Evolutionary conservation across 495 filamentous ascomycete species (phyloP).

Genomic region (Aspergillus diversus): DNA sequence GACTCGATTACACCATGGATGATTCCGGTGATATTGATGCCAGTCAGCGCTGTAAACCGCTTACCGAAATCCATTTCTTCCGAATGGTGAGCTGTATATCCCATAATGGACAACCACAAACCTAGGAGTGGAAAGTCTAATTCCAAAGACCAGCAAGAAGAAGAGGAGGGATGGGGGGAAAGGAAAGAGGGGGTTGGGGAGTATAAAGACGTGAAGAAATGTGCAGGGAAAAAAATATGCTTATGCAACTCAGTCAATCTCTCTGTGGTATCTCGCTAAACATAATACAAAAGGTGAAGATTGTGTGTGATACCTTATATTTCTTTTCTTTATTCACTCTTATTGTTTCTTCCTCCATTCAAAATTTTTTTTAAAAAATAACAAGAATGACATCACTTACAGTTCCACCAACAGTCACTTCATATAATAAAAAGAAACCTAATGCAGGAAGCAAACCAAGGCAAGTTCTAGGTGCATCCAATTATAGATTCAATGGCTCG

Average conservation of each 20-base stretch:
- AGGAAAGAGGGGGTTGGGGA: background rate
- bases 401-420: no score
- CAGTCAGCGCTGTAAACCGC: slow-evolving; percentile 15
- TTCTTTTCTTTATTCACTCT: background rate
- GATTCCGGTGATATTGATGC: slow-evolving; percentile 14
- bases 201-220: background rate
- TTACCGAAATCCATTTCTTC: slow-evolving; percentile 9
- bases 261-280: background rate
- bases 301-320: background rate
- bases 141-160: background rate
- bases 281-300: background rate
- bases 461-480: no score
- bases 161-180: background rate
- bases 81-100: background rate
- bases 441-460: no score
- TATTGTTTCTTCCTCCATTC: no score
- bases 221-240: background rate
- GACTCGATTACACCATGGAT: slow-evolving; percentile 18
- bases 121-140: background rate
- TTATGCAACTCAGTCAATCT: background rate
- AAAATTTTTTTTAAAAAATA: no score
- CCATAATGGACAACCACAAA: background rate
- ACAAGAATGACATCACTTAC: no score
- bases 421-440: no score
- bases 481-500: no score